Percentiles rank a stretch among this genome's conserved stretches.
phyloP scores from a whole-genome alignment of 768 basidiomycete genomes.

The Serendipita sp. region DNA sequence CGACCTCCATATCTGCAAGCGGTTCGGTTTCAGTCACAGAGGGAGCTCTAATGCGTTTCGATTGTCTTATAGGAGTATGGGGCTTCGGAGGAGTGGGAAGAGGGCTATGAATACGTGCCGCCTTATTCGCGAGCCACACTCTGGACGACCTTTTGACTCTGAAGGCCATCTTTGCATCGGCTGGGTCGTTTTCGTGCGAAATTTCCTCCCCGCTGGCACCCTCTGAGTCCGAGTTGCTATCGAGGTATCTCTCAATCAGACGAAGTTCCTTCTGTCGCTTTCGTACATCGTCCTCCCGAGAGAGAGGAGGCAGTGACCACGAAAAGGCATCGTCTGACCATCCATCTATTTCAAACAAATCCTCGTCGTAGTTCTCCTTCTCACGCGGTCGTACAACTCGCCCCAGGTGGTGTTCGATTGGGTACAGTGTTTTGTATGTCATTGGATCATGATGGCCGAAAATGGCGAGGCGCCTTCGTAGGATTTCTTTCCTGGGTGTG shows the following conservation, averaged over 20 bases:
- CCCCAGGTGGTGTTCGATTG: background rate
- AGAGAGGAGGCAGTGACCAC: background rate
- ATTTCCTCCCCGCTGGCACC: background rate
- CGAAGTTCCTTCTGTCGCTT: background rate
- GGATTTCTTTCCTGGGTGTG: background rate
- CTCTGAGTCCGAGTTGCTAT: background rate
- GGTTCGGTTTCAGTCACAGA: background rate
- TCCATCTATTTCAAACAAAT: background rate
- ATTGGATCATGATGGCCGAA: background rate
- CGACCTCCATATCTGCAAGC: constrained; percentile 20
- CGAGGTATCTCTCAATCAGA: background rate
- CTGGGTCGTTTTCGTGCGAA: background rate
- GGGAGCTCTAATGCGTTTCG: background rate
- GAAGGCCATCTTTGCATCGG: background rate
- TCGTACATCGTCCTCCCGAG: background rate
- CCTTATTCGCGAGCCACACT: background rate
- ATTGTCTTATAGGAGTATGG: background rate
- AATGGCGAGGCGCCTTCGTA: background rate
- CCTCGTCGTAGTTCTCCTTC: background rate
- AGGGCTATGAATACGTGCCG: background rate
- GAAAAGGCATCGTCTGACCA: background rate
- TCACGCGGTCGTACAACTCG: background rate
- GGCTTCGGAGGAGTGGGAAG: background rate
- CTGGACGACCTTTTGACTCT: background rate
- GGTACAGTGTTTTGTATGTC: background rate